Evolutionary conservation across 352 stramenopile species (phyloP).

Genomic region (Pythium guiyangense): DNA sequence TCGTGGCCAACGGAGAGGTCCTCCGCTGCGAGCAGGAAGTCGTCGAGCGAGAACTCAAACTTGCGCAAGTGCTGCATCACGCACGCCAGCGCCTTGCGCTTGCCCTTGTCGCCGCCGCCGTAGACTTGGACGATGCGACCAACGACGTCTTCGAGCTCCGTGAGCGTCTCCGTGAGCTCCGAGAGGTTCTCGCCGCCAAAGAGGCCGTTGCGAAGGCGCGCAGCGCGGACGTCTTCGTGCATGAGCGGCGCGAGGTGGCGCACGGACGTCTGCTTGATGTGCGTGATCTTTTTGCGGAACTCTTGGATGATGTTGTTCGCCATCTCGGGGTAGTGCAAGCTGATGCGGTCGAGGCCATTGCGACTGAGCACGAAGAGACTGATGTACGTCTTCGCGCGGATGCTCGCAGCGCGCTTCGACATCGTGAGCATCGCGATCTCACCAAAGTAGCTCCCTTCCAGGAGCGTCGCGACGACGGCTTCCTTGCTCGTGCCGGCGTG

Average conservation of each 20-base stretch:
- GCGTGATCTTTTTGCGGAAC: conserved; percentile 76
- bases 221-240: conserved; percentile 33
- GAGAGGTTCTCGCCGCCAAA: conserved; percentile 16
- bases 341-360: conserved; percentile 65
- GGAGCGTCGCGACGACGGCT: conserved; percentile 49
- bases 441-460: conserved; percentile 76
- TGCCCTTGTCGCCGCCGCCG: conserved; percentile 62
- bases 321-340: conserved; percentile 76
- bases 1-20: conserved; percentile 30
- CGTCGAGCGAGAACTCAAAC: conserved; percentile 78
- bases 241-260: conserved; percentile 27
- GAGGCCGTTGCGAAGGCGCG: conserved; percentile 26
- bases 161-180: conserved; percentile 47
- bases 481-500: conserved; percentile 48
- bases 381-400: conserved; percentile 76
- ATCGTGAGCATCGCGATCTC: conserved; percentile 81
- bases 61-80: conserved; percentile 80
- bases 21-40: conserved; percentile 59
- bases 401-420: conserved; percentile 73
- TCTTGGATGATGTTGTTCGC: conserved; percentile 67
- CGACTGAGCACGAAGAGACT: conserved; percentile 76
- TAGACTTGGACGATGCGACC: conserved; percentile 56
- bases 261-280: conserved; percentile 60
- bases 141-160: conserved; percentile 52
- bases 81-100: conserved; percentile 62